These are phyloP conservation scores for Micractinium conductrix DNA, from an alignment of 139 green algal genomes.

Conservation along the genomic window DNA sequence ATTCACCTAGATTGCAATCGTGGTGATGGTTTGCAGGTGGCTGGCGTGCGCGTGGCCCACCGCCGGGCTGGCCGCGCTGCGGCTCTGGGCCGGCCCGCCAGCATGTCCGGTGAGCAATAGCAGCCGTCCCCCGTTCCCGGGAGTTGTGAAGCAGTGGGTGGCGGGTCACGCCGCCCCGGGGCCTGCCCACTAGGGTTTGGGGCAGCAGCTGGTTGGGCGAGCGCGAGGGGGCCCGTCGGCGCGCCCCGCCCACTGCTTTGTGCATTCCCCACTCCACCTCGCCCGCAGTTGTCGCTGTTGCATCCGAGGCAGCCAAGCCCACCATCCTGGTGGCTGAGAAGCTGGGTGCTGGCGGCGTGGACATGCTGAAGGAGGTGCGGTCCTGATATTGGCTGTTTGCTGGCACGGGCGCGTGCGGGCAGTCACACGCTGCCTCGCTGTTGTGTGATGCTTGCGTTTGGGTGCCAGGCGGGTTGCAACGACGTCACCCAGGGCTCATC, in stretches of 20 bases:
- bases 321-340: constrained; percentile 95
- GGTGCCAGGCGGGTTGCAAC: too few species aligned
- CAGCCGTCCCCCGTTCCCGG: too few species aligned
- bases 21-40: constrained; percentile 1
- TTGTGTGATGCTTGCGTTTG: too few species aligned
- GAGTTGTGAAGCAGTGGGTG: too few species aligned
- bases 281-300: constrained; percentile 25
- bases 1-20: not conserved
- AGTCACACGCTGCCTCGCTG: too few species aligned
- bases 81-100: not conserved
- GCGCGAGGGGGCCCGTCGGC: not conserved
- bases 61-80: not conserved
- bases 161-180: too few species aligned
- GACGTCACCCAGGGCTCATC: too few species aligned
- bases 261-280: too few species aligned
- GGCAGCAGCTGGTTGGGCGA: too few species aligned
- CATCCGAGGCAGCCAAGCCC: constrained; percentile 46
- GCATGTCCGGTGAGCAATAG: constrained; percentile 10
- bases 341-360: constrained; percentile 82
- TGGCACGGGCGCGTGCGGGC: too few species aligned
- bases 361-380: constrained; percentile 77
- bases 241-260: not conserved
- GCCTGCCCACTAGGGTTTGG: too few species aligned
- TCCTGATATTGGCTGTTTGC: too few species aligned
- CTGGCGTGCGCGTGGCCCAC: not conserved